phyloP scores from a whole-genome alignment of 495 filamentous ascomycete species.

The Hapsidospora chrysogenum region DNA sequence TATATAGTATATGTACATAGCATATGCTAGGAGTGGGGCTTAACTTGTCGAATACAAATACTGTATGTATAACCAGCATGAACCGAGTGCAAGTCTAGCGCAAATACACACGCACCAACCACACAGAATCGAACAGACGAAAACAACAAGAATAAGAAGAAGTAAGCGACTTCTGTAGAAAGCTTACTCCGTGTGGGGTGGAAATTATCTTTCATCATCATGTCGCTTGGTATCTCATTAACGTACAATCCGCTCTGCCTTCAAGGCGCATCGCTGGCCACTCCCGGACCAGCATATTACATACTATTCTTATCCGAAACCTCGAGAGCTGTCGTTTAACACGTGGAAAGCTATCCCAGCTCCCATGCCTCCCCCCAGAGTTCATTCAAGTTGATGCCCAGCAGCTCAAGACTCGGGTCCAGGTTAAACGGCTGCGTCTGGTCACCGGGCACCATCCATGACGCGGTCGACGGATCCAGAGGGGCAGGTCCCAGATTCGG shows the following conservation, averaged over 20 bases:
- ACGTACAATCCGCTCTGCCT: neutral
- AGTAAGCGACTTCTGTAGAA: too few species aligned
- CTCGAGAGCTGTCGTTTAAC: neutral
- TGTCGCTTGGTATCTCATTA: slow-evolving; percentile 2
- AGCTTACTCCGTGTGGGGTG: too few species aligned
- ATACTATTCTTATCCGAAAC: neutral
- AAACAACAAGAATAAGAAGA: too few species aligned
- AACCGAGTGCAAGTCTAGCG: too few species aligned
- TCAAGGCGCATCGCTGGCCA: neutral
- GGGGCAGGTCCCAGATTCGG: slow-evolving; percentile 5
- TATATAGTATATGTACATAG: too few species aligned
- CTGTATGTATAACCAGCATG: too few species aligned
- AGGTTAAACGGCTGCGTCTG: slow-evolving; percentile 7
- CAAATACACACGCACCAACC: too few species aligned
- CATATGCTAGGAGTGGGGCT: too few species aligned
- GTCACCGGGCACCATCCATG: neutral
- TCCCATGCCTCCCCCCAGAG: slow-evolving; percentile 15
- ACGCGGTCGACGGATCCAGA: neutral
- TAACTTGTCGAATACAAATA: too few species aligned
- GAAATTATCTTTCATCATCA: too few species aligned
- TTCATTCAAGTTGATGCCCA: slow-evolving; percentile 17
- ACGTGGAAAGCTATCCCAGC: neutral
- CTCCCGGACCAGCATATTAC: neutral
- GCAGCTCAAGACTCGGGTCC: slow-evolving; percentile 11
- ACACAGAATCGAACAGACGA: too few species aligned